phyloP scores from a whole-genome alignment of 2,329 filamentous ascomycete species.

The Aureobasidium sp. region DNA sequence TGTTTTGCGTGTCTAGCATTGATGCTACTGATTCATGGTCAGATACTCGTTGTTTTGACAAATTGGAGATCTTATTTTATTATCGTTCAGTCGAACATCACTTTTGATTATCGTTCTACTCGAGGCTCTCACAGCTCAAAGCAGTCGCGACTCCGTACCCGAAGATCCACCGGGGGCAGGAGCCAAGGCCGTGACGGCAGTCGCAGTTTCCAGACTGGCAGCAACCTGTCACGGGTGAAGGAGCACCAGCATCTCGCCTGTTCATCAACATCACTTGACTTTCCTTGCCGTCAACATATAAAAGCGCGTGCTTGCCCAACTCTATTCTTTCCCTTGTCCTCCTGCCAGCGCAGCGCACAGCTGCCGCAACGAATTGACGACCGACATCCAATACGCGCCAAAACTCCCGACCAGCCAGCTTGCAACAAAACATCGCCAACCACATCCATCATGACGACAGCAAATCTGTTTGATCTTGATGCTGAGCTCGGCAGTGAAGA shows the following conservation, averaged over 20 bases:
- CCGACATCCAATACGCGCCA: background rate
- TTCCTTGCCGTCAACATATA: background rate
- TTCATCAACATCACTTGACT: background rate
- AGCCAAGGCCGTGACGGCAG: conserved; percentile 7
- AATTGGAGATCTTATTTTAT: background rate
- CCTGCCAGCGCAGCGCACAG: background rate
- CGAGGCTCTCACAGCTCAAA: background rate
- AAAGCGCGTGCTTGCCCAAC: background rate
- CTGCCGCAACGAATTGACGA: background rate
- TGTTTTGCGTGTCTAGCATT: background rate
- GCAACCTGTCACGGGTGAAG: background rate
- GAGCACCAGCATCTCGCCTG: background rate
- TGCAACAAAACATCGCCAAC: background rate
- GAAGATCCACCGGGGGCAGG: background rate
- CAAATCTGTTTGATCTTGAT: conserved; percentile 68
- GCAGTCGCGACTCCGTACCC: background rate
- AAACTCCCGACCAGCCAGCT: background rate
- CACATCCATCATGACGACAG: conserved; percentile 16
- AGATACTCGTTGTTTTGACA: background rate
- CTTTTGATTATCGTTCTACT: background rate
- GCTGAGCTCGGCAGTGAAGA: conserved; percentile 78
- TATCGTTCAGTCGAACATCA: background rate
- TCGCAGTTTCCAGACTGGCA: conserved; percentile 1
- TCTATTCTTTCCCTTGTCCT: background rate
- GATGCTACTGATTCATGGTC: background rate